Evolutionary conservation across 148 eudicot species (phyloP).

Genomic region (Nepenthes mirabilis): DNA sequence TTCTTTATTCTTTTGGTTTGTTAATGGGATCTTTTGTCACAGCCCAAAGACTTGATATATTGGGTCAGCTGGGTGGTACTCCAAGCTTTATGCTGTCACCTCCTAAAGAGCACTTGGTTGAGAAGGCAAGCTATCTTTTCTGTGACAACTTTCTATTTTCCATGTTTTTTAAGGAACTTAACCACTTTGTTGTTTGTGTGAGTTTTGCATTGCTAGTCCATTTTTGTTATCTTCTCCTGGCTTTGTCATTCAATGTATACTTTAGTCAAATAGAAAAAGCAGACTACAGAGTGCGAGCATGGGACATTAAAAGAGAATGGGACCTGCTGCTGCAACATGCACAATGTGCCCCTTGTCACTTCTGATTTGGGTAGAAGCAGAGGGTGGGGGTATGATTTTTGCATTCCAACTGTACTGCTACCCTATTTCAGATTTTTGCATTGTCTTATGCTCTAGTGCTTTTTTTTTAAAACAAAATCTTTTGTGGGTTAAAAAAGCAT

Average conservation of each 20-base stretch:
- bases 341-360: no score
- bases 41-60: constrained; percentile 29
- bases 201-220: background rate
- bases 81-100: constrained; percentile 25
- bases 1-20: background rate
- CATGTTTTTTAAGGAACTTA: background rate
- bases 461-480: no score
- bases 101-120: constrained; percentile 65
- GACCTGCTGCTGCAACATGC: no score
- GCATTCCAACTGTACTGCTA: no score
- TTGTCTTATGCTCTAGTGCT: no score
- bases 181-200: background rate
- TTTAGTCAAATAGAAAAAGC: no score
- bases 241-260: background rate
- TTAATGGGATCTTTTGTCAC: constrained; percentile 8
- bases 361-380: no score
- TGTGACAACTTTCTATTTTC: background rate
- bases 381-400: no score
- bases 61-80: constrained; percentile 25
- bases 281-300: no score
- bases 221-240: background rate
- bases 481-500: no score
- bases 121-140: constrained; percentile 47
- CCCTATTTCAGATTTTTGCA: no score
- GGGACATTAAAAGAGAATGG: no score